phyloP scores from a whole-genome alignment of 1,139 yeast species.

The Saccharomyces hybrid region DNA sequence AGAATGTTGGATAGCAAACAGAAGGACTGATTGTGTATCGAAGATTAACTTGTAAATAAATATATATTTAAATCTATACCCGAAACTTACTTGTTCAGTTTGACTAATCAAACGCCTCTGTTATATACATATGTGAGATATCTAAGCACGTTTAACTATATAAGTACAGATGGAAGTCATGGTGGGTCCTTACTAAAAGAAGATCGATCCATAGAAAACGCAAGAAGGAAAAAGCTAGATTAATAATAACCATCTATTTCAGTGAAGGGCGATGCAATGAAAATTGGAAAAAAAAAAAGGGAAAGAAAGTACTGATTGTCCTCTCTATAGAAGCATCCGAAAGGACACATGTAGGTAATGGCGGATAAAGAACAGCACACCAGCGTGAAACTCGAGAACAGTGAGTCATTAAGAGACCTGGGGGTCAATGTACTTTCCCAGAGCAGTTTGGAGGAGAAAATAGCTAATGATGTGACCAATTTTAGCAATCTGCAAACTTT shows the following conservation, averaged over 20 bases:
- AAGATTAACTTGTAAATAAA: background rate
- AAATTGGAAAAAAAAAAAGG: background rate
- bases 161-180: too few species aligned
- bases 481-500: constrained; percentile 53
- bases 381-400: background rate
- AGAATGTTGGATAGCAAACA: constrained; percentile 29
- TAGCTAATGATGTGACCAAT: constrained; percentile 62
- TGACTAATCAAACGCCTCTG: background rate
- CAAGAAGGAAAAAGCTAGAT: too few species aligned
- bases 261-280: background rate
- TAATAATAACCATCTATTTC: background rate
- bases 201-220: too few species aligned
- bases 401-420: constrained; percentile 19
- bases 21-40: constrained; percentile 11
- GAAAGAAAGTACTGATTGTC: background rate
- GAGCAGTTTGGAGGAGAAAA: constrained; percentile 59
- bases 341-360: background rate
- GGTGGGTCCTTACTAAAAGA: too few species aligned
- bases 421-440: constrained; percentile 62
- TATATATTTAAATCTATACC: background rate
- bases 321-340: background rate
- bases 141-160: background rate
- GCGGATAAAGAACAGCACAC: background rate
- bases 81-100: background rate
- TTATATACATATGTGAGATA: background rate